Base-by-base conservation (phyloP, 495 filamentous ascomycete genomes). In the Hypoxylon fragiforme region DNA sequence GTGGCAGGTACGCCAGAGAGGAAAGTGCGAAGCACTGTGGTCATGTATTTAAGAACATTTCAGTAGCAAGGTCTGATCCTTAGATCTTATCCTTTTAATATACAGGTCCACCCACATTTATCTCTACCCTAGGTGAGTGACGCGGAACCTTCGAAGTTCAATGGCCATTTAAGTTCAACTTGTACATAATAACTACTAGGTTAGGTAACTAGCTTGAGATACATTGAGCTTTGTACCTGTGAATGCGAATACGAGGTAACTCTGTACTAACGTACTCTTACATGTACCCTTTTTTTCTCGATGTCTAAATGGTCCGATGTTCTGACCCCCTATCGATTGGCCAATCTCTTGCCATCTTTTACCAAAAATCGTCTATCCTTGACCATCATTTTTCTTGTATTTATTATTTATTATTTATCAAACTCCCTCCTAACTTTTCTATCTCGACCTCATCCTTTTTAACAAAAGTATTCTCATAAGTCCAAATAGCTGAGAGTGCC, bases 211-310 rank as follows among this genome's bases (percentile, higher is more conserved):
- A n/a, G n/a, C n/a, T n/a, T n/a, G n/a, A n/a, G n/a, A n/a, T n/a
- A n/a, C n/a, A n/a, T n/a, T n/a, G n/a, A n/a, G n/a, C n/a, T n/a
- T n/a, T n/a, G n/a, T n/a, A n/a, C n/a, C n/a, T n/a, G n/a, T 3
- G 30, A 55, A 61, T 48, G 30, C 57, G 57, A 61, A 61, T 61
- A 61, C 57, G 57, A 61, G 42, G 57, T 61, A 52, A 14, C 51
- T 32, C 14, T 55, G 57, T 61, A 61, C 36, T 18, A 5, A 28
- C 9, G 9, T 28, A n/a, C n/a, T n/a, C n/a, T n/a, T n/a, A n/a
- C 7, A 7, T 34, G 31, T n/a, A 34, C 31, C 31, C 12, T n/a
- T 34, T 34, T 3, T 8, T 7, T 34, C 3, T 3, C 6, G 3
- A 3, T 34, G 6, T 7, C 7, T 30, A 26, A 22, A 59, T 59